phyloP scores from a whole-genome alignment of 352 stramenopile genomes.

The Saprolegnia diclina region DNA sequence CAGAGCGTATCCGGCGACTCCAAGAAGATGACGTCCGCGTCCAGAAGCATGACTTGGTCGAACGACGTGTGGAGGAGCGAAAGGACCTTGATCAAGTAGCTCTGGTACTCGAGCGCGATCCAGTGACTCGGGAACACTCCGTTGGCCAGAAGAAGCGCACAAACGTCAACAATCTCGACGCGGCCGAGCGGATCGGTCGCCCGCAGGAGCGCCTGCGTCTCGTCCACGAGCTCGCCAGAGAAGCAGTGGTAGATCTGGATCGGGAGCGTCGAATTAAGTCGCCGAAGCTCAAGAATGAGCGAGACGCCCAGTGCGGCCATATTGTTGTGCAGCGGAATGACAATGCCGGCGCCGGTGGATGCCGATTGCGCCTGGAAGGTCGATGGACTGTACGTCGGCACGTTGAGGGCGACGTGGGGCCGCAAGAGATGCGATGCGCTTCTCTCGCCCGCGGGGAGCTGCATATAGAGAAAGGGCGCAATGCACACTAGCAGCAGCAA shows the following conservation, averaged over 20 bases:
- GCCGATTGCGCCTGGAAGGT: neutral
- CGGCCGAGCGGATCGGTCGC: slow-evolving; percentile 31
- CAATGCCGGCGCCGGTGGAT: slow-evolving; percentile 29
- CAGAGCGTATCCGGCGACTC: slow-evolving; percentile 34
- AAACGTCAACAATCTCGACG: slow-evolving; percentile 47
- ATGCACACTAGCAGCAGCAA: neutral
- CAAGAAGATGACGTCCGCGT: slow-evolving; percentile 41
- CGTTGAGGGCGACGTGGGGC: neutral
- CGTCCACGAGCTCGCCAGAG: slow-evolving; percentile 35
- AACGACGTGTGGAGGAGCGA: slow-evolving; percentile 44
- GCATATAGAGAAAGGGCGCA: neutral
- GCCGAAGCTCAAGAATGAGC: slow-evolving; percentile 47
- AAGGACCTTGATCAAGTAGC: slow-evolving; percentile 30
- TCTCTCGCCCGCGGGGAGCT: neutral
- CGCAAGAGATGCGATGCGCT: too few species aligned
- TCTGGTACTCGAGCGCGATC: slow-evolving; percentile 31
- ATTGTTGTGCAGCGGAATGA: slow-evolving; percentile 41
- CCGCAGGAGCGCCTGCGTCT: slow-evolving; percentile 35
- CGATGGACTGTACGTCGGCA: neutral
- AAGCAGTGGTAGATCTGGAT: slow-evolving; percentile 59
- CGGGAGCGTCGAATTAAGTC: slow-evolving; percentile 40
- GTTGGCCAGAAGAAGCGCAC: slow-evolving; percentile 29
- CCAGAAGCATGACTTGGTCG: slow-evolving; percentile 45
- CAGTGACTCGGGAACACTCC: slow-evolving; percentile 23
- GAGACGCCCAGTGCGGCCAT: slow-evolving; percentile 42